Conservation (phyloP, 2,329 filamentous ascomycete species). For the Epichloe elymi region DNA sequence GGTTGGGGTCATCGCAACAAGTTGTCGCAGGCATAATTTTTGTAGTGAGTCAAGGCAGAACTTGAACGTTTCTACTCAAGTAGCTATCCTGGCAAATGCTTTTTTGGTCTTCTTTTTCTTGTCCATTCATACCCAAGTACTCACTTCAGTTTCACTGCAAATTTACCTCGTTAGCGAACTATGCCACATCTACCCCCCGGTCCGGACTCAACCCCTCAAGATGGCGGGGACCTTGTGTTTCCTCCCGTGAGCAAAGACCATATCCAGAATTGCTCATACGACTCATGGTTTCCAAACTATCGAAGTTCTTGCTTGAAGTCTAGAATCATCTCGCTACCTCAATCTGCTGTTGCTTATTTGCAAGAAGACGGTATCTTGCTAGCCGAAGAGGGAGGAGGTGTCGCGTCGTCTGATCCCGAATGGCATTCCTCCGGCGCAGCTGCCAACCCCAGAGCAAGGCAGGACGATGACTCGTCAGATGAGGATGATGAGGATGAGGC, state of each 20-base stretch:
- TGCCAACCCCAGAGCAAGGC: constrained; percentile 8
- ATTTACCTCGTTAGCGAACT: background rate
- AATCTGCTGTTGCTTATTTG: constrained; percentile 71
- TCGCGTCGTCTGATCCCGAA: constrained; percentile 45
- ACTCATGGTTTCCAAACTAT: constrained; percentile 82
- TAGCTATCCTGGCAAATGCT: background rate
- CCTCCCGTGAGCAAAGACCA: constrained; percentile 74
- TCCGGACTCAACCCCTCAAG: constrained; percentile 5
- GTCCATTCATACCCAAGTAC: background rate
- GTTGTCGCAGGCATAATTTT: background rate
- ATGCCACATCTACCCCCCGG: constrained; percentile 24
- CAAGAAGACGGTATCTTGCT: constrained; percentile 87
- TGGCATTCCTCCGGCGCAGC: constrained; percentile 25
- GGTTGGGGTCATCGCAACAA: constrained; percentile 8
- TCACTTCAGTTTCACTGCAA: background rate
- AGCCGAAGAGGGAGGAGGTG: constrained; percentile 49
- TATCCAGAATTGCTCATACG: constrained; percentile 88
- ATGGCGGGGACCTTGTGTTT: constrained; percentile 43
- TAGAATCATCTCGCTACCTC: constrained; percentile 63
- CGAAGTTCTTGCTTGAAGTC: constrained; percentile 73
- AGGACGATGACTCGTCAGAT: constrained; percentile 31
- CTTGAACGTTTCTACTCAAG: background rate
- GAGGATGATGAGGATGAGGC: constrained; percentile 34
- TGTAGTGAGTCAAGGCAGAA: background rate
- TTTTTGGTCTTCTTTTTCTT: background rate